These are phyloP conservation scores for Malus sylvestris DNA, from an alignment of 306 rosid species.

Conservation along the genomic window DNA sequence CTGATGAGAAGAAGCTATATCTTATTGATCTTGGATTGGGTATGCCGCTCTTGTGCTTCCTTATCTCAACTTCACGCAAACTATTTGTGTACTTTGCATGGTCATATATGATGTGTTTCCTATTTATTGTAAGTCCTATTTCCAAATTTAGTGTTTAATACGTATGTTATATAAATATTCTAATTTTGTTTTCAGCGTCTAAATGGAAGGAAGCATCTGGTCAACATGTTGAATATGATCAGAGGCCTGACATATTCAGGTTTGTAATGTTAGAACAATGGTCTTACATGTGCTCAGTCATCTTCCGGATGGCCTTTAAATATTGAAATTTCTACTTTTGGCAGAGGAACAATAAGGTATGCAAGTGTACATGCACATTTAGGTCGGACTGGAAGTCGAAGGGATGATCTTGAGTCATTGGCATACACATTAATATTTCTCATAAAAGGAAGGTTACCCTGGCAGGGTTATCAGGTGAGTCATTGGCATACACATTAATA, in stretches of 20 bases:
- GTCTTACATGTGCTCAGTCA: not conserved
- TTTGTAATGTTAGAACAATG: constrained; percentile 16
- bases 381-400: constrained; percentile 91
- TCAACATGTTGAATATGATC: constrained; percentile 87
- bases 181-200: constrained; percentile 58
- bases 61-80: not conserved
- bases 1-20: constrained; percentile 85
- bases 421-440: constrained; percentile 92
- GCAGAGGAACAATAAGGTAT: constrained; percentile 92
- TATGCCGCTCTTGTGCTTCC: constrained; percentile 22
- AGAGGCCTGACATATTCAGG: constrained; percentile 96
- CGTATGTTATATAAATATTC: not conserved
- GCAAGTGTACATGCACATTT: constrained; percentile 97
- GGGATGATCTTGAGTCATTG: constrained; percentile 89
- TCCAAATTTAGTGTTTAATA: too few species aligned
- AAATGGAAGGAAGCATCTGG: constrained; percentile 86
- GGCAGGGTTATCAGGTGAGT: constrained; percentile 95
- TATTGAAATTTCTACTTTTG: constrained; percentile 12
- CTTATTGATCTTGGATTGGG: constrained; percentile 95
- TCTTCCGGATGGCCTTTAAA: not conserved
- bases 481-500: not conserved
- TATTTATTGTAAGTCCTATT: not conserved
- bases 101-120: not conserved
- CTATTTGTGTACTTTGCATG: not conserved
- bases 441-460: constrained; percentile 82